Conservation (phyloP, 306 rosid species). For the Fragaria iinumae region DNA sequence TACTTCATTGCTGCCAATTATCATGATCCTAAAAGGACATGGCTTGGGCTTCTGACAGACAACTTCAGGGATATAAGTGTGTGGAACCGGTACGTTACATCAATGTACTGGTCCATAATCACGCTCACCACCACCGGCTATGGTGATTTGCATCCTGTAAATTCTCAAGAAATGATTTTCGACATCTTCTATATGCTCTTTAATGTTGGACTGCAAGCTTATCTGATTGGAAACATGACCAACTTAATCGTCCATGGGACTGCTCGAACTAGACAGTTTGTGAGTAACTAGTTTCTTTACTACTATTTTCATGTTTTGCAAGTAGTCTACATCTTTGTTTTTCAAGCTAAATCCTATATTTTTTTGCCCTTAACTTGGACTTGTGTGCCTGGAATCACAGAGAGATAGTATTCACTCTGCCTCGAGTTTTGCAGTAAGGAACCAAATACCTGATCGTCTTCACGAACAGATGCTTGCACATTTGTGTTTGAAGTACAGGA, state of each 20-base stretch:
- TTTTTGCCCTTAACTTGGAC: background rate
- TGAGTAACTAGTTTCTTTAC: slow-evolving; percentile 32
- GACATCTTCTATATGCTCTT: slow-evolving; percentile 48
- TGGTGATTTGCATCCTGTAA: slow-evolving; percentile 84
- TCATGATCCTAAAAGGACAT: slow-evolving; percentile 32
- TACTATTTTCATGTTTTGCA: background rate
- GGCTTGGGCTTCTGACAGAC: slow-evolving; percentile 36
- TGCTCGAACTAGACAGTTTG: slow-evolving; percentile 70
- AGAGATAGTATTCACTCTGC: slow-evolving; percentile 74
- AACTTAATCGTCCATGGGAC: slow-evolving; percentile 78
- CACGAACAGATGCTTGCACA: slow-evolving; percentile 84
- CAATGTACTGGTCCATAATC: slow-evolving; percentile 71
- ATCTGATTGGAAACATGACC: slow-evolving; percentile 84
- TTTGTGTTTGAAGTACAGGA: slow-evolving; percentile 68
- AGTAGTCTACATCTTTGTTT: background rate
- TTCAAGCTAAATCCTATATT: background rate
- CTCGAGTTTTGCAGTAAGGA: slow-evolving; percentile 58
- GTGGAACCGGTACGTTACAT: slow-evolving; percentile 39
- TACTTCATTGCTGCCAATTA: slow-evolving; percentile 40
- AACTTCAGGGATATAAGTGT: background rate
- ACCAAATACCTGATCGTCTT: slow-evolving; percentile 58
- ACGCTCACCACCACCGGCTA: slow-evolving; percentile 68
- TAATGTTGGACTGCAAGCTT: slow-evolving; percentile 58
- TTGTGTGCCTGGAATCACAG: slow-evolving; percentile 36
- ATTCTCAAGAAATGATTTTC: slow-evolving; percentile 52